Base-by-base conservation (phyloP, 495 filamentous ascomycete species). In the Hypoxylon rickii region DNA sequence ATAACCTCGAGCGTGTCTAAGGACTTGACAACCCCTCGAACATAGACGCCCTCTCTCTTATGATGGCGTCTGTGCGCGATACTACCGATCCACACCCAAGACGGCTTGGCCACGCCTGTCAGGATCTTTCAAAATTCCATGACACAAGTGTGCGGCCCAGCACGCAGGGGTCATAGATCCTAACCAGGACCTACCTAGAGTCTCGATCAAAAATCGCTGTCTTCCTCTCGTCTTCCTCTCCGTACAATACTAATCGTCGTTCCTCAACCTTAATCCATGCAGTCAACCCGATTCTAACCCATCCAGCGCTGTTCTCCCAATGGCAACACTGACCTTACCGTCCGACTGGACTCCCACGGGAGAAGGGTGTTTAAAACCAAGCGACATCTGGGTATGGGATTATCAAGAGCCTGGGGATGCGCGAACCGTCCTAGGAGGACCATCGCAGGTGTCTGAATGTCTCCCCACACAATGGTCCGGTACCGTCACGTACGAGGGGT, bases 381-480 rank as follows among this genome's bases (percentile, higher is more conserved):
- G 21, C n/a, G 67, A 70, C 41, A 63, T 41, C 33, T 70, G 67
- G 67, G 56, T 67, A 12, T 70, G 67, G 67, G 54, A 63, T 13
- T 63, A 55, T 15, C 21, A 44, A 13, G 10, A 4, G 12, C 4
- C 6, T 0, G 3, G 5, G 0, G 62, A 70, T 19, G 42, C 46
- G 2, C 51, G 61, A 15, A 70, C 67, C 0, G 67, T 68, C 7
- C 45, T 70, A 1, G 67, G 67, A n/a, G 67, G 67, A 0, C 64
- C 67, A 17, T 63, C 64, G 22, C 64, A 70, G 38, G 63, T 50
- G 12, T 48, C 58, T 1, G 41, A 61, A 12, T 70, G 67, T 48
- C 49, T 70, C 22, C 51, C 67, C 2, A 52, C 67, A 5, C 38
- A 54, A 12, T 70, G 67, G 67, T 24, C 22, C 29, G 29, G 58